Conservation (phyloP, 257 asterid genomes). For the Parsonsia alboflavescens region DNA sequence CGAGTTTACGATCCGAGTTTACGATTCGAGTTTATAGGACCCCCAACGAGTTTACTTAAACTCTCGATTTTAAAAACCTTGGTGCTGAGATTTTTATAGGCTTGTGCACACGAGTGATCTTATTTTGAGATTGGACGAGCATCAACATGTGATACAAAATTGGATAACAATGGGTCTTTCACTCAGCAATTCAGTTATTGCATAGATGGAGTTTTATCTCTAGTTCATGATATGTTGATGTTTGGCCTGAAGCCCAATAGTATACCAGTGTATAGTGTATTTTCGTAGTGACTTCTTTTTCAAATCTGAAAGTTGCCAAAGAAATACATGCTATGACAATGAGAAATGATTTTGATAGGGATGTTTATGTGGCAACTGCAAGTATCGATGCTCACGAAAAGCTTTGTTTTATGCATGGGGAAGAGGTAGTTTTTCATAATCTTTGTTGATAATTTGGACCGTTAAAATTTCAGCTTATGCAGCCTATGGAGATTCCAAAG, state of each 20-base stretch:
- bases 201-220: constrained; percentile 40
- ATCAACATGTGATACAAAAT: constrained; percentile 46
- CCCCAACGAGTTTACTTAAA: too few relatives aligned
- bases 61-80: too few relatives aligned
- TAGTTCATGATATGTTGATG: constrained; percentile 53
- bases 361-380: constrained; percentile 64
- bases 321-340: constrained; percentile 71
- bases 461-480: constrained; percentile 77
- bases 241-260: constrained; percentile 49
- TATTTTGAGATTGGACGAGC: constrained; percentile 64
- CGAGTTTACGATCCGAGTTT: too few relatives aligned
- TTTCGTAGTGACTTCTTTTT: constrained; percentile 58
- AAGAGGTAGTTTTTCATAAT: constrained; percentile 47
- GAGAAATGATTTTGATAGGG: constrained; percentile 37
- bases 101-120: constrained; percentile 85
- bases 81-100: constrained; percentile 60
- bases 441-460: constrained; percentile 73
- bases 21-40: too few relatives aligned
- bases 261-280: constrained; percentile 68
- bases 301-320: constrained; percentile 60
- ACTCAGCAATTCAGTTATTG: constrained; percentile 57
- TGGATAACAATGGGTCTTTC: constrained; percentile 54
- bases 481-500: constrained; percentile 63
- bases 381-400: constrained; percentile 68
- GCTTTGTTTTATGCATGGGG: constrained; percentile 61